Conservation (phyloP, 2,329 filamentous ascomycete genomes). For the Colletotrichum neosansevieriae region DNA sequence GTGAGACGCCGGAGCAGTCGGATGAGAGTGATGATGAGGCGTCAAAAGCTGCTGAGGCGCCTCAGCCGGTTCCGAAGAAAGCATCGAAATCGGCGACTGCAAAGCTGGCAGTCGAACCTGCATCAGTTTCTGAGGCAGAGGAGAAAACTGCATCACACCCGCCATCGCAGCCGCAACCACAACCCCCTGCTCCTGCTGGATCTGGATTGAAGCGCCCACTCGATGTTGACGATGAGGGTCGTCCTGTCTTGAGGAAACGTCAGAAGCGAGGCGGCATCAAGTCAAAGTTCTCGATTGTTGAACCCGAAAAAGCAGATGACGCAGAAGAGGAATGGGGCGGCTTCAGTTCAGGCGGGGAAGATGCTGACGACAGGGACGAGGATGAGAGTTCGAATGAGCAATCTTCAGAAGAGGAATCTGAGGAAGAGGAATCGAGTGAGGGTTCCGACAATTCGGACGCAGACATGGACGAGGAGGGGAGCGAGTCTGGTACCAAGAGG, state of each 20-base stretch:
- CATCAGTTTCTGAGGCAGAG: neutral
- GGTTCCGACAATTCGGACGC: slow-evolving; percentile 45
- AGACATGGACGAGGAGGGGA: slow-evolving; percentile 47
- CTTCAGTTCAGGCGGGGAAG: slow-evolving; percentile 42
- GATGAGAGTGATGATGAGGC: slow-evolving; percentile 46
- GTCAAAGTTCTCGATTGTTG: slow-evolving; percentile 62
- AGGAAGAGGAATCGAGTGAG: slow-evolving; percentile 39
- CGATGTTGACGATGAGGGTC: slow-evolving; percentile 81
- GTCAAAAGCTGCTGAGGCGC: slow-evolving; percentile 37
- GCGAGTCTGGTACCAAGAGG: slow-evolving; percentile 50
- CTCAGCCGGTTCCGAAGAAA: slow-evolving; percentile 9
- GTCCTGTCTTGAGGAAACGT: slow-evolving; percentile 84
- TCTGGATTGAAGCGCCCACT: slow-evolving; percentile 89
- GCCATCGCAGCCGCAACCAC: neutral
- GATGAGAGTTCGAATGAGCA: slow-evolving; percentile 33
- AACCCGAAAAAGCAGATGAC: slow-evolving; percentile 52
- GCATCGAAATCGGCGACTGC: slow-evolving; percentile 25
- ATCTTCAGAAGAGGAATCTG: slow-evolving; percentile 46
- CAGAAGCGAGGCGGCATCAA: slow-evolving; percentile 77
- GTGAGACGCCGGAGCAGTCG: slow-evolving; percentile 47
- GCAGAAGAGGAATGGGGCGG: slow-evolving; percentile 45
- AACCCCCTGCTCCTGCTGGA: slow-evolving; percentile 60
- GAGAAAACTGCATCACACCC: neutral
- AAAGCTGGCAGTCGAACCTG: slow-evolving; percentile 13
- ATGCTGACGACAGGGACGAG: slow-evolving; percentile 6